Base-by-base conservation (phyloP, 371 early-diverging fungal genomes). In the Zopfochytrium polystomum region DNA sequence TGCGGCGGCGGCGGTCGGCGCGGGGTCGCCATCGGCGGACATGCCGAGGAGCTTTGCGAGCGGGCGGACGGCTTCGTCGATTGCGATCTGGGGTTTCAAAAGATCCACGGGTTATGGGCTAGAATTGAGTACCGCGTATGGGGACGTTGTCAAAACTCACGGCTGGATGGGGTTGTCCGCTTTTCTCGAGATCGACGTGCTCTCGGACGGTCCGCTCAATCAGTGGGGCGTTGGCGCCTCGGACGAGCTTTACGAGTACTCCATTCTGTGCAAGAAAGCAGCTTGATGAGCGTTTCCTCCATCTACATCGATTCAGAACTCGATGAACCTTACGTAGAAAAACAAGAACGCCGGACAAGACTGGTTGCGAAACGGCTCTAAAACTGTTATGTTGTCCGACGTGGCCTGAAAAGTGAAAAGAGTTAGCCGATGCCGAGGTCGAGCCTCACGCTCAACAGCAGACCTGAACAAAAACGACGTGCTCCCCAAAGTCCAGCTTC, bases 181-280 rank as follows among this genome's bases (percentile, higher is more conserved):
- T 53, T 58, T 72, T 72, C 54, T 78, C 77, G 3, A 76, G 38
- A 1, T 76, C 80, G 5, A 79, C 25, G 44, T 74, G 77, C 52
- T 82, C 81, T 43, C 70, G 68, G 44, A 82, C 68, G 29, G 66
- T 67, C 38, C 46, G 57, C 57, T 82, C 83, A 42, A 82, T 65
- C 22, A 70, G 38, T 1, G 83, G 83, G 9, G 80, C 72, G 54
- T 82, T 82, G 5, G 81, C 75, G 0, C 83, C 83, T 3, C 65
- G 63, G 15, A 82, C 61, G n/a, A 77, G 20, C 20, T 72, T 71
- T 5, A 82, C 77, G 0, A 78, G 68, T 0, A 70, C 58, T 2
- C 77, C 77, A 45, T 73, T 62, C 78, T 81, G 32, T 3, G 15
- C 25, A 52, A 1, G 18, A 30, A 33, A 27, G 31, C n/a, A 30